phyloP scores from a whole-genome alignment of 2,329 filamentous ascomycete species.

The Trichoderma oligosporum region DNA sequence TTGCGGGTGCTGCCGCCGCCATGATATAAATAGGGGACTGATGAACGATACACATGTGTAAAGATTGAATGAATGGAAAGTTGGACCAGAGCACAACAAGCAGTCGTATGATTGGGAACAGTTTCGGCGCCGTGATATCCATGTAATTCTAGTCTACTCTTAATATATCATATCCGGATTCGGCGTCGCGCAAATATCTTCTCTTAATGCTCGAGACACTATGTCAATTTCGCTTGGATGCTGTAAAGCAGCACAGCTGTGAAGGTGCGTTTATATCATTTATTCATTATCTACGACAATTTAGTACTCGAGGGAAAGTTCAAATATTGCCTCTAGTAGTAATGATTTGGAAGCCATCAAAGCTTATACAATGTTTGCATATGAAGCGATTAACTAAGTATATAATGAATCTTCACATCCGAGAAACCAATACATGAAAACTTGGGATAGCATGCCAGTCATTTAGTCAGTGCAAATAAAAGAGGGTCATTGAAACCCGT shows the following conservation, averaged over 20 bases:
- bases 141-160: constrained; percentile 16
- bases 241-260: neutral
- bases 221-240: no score
- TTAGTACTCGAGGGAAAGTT: no score
- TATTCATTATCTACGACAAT: no score
- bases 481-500: neutral
- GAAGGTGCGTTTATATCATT: no score
- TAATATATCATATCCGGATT: constrained; percentile 13
- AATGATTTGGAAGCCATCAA: no score
- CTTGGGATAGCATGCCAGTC: neutral
- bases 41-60: neutral
- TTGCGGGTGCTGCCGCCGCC: constrained; percentile 38
- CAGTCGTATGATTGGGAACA: constrained; percentile 9
- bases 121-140: constrained; percentile 8
- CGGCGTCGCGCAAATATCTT: neutral
- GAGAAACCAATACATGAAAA: neutral
- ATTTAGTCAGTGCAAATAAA: neutral
- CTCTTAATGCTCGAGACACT: neutral
- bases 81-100: neutral
- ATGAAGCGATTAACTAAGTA: neutral
- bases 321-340: no score
- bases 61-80: neutral
- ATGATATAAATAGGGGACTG: constrained; percentile 30
- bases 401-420: neutral
- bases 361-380: neutral